Conservation (phyloP, 176 grass and related monocot genomes). For the Carex pumila region DNA sequence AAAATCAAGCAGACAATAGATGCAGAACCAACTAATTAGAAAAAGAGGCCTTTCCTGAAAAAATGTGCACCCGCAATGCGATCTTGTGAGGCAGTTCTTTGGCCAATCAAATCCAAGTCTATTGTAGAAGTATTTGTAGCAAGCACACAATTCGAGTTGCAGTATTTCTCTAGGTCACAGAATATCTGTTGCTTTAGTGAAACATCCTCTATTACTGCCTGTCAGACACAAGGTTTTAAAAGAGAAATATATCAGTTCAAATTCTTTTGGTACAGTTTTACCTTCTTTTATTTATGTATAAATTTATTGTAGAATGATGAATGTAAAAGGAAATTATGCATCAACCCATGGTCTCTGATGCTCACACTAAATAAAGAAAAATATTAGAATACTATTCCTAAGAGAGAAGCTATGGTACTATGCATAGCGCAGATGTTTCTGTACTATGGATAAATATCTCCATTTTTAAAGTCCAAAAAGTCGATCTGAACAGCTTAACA, state of each 20-base stretch:
- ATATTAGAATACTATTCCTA: background rate
- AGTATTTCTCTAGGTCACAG: slow-evolving; percentile 70
- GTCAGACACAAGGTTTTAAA: slow-evolving; percentile 4
- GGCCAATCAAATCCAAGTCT: slow-evolving; percentile 75
- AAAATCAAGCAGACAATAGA: background rate
- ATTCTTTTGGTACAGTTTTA: background rate
- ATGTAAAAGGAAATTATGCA: background rate
- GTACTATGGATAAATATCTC: too few species aligned
- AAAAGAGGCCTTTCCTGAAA: slow-evolving; percentile 55
- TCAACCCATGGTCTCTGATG: background rate
- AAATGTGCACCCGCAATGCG: slow-evolving; percentile 75
- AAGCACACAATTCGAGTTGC: slow-evolving; percentile 57
- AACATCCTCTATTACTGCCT: slow-evolving; percentile 73
- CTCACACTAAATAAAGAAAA: background rate
- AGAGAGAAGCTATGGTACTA: too few species aligned
- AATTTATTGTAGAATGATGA: background rate
- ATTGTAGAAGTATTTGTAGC: slow-evolving; percentile 83
- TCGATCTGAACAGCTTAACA: too few species aligned
- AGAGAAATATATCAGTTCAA: background rate
- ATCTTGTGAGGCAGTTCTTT: slow-evolving; percentile 57
- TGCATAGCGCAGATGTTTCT: too few species aligned
- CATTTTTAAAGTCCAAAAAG: too few species aligned
- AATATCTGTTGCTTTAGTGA: slow-evolving; percentile 73
- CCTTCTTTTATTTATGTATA: background rate
- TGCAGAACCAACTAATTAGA: slow-evolving; percentile 3